phyloP scores from a whole-genome alignment of 495 filamentous ascomycete species.

The Neurospora intermedia region DNA sequence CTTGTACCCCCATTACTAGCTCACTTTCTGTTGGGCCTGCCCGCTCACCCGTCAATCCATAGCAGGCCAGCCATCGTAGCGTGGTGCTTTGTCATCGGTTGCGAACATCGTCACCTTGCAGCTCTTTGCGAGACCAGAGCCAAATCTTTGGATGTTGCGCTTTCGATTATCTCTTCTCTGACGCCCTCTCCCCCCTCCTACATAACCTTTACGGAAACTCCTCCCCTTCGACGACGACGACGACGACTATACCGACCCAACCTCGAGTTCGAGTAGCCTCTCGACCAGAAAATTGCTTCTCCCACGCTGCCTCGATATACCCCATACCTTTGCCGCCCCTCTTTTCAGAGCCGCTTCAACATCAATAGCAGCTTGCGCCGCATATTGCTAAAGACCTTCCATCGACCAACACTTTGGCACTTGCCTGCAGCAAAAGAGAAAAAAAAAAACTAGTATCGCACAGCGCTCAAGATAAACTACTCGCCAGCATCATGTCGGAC shows the following conservation, averaged over 20 bases:
- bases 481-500: slow-evolving; percentile 22
- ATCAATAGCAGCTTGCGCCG: not conserved
- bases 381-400: not conserved
- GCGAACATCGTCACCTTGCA: not conserved
- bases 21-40: not conserved
- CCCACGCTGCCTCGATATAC: not conserved
- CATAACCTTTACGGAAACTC: not conserved
- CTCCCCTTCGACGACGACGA: not conserved
- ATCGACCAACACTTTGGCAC: not conserved
- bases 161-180: not conserved
- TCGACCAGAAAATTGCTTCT: not conserved
- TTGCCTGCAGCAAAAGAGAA: not conserved
- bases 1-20: not conserved
- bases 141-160: not conserved
- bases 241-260: not conserved
- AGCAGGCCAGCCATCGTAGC: not conserved
- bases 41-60: not conserved
- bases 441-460: not conserved
- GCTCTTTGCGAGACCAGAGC: not conserved
- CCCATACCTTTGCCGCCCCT: not conserved
- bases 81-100: not conserved
- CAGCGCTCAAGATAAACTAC: not conserved
- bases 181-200: not conserved
- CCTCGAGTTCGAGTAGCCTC: not conserved
- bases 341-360: not conserved